Evolutionary conservation across 768 basidiomycete genomes (phyloP), one percentile per base, ranked within the genome.

Genomic region (Pilatotrama ljubarskyi): DNA sequence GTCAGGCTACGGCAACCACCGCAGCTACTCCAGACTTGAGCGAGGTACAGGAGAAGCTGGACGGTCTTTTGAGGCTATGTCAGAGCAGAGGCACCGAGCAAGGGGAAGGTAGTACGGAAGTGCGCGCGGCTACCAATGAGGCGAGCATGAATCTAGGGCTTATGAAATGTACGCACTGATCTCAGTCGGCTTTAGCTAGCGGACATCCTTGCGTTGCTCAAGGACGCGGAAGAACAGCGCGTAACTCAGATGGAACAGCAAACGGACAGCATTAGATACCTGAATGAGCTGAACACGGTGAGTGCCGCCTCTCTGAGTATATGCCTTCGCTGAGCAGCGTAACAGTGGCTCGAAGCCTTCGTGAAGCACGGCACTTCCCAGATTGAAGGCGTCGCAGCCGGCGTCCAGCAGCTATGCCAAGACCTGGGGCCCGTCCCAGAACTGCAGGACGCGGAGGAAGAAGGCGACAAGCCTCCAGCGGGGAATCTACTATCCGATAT

Each of bases 311-410:
- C 11, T 26, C 25, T 7, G 6, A 18, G n/a, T 35, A 5, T n/a
- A 10, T 18, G 11, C 17, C 29, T 18, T 32, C 29, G 29, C 29
- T 32, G 29, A 36, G 32, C 17, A n/a, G 15, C 7, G 32, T 17
- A 4, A 5, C 35, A 90, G 84, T 95, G 93, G 93, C 80, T 95
- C 41, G 93, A 94, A 65, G 76, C 84, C 2, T 93, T 93, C 70
- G 90, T 93, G 38, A 85, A 84, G 40, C 85, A 86, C 43, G 86
- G 88, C n/a, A 86, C 85, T 0, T 80, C 82, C 14, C 89, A 92
- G 63, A 86, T 91, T 22, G 82, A 87, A 66, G 74, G 76, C 36
- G 76, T 92, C 14, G 81, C 84, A 10, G 75, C 76, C 17, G 82
- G 82, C 50, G 75, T 93, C 1, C 83, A 89, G 36, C 78, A 81